These are phyloP conservation scores for Panicum hallii DNA, from an alignment of 202 grass and related monocot species.

Conservation along the genomic window DNA sequence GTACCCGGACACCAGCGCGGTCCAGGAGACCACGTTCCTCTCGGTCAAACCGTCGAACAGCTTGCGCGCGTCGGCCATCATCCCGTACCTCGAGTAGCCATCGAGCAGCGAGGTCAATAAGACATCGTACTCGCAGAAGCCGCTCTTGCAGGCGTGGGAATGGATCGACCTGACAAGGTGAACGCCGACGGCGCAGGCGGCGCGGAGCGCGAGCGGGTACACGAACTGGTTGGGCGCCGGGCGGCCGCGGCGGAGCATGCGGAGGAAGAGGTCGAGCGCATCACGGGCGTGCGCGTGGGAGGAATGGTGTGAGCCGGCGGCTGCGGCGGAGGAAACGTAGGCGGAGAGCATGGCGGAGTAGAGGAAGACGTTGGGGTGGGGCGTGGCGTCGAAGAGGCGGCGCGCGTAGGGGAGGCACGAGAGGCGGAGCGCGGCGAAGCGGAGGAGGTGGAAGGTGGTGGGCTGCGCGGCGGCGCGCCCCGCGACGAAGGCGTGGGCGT, in stretches of 20 bases:
- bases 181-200: slow-evolving; percentile 50
- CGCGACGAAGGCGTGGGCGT: slow-evolving; percentile 61
- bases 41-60: slow-evolving; percentile 86
- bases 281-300: slow-evolving; percentile 26
- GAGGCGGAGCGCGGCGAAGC: slow-evolving; percentile 65
- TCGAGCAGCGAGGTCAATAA: slow-evolving; percentile 66
- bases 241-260: slow-evolving; percentile 61
- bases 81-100: slow-evolving; percentile 65
- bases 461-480: slow-evolving; percentile 66
- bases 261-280: slow-evolving; percentile 61
- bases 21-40: slow-evolving; percentile 78
- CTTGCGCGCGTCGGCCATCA: slow-evolving; percentile 59
- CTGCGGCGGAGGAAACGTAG: slow-evolving; percentile 46
- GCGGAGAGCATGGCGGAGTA: slow-evolving; percentile 83
- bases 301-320: not conserved
- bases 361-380: slow-evolving; percentile 68
- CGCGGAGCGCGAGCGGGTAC: slow-evolving; percentile 73
- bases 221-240: slow-evolving; percentile 76
- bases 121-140: slow-evolving; percentile 54
- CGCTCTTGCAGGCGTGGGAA: slow-evolving; percentile 54
- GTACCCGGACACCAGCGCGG: slow-evolving; percentile 76
- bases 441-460: slow-evolving; percentile 80
- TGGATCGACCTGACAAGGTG: slow-evolving; percentile 59
- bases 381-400: slow-evolving; percentile 69
- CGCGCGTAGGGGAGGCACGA: slow-evolving; percentile 71